Base-by-base conservation (phyloP, 2,329 filamentous ascomycete species). In the Tetracladium maxilliforme region DNA sequence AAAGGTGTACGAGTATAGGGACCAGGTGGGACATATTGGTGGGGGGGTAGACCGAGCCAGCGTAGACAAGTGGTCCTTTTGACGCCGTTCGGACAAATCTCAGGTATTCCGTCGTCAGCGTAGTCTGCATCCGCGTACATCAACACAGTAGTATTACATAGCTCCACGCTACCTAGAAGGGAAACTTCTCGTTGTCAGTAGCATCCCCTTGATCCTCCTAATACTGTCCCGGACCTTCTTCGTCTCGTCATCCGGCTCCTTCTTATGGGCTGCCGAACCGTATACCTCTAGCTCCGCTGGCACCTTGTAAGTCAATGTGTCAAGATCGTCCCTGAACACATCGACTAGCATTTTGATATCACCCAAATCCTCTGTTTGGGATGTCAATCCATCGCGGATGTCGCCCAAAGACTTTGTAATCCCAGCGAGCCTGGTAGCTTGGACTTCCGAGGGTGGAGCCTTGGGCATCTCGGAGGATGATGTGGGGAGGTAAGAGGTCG, bases 131-230 rank as follows among this genome's bases (percentile, higher is more conserved):
- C n/a, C n/a, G n/a, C n/a, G n/a, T n/a, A n/a, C n/a, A n/a, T n/a
- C n/a, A n/a, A n/a, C n/a, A n/a, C n/a, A n/a, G n/a, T n/a, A n/a
- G n/a, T n/a, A n/a, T n/a, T n/a, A n/a, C n/a, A n/a, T n/a, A n/a
- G n/a, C n/a, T n/a, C n/a, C n/a, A n/a, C n/a, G n/a, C n/a, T n/a
- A n/a, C n/a, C n/a, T n/a, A n/a, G n/a, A n/a, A n/a, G 73, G 76
- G 36, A 87, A 87, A 39, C 70, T 80, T 40, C 76, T 68, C 5
- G 80, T 68, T 40, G 71, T 82, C 28, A 92, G 48, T 36, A 90
- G 54, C 8, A 82, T 67, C 2, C 81, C 81, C 55, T 92, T 92
- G 21, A 90, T 68, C 29, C 77, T 65, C 34, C 81, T 58, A 25
- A 92, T 86, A 32, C 76, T 79, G 34, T 70, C 70, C 51, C 79